Evolutionary conservation across 1,284 basidiomycete species (phyloP), one percentile per base, ranked within the genome.

Genomic region (Ustilago curta): DNA sequence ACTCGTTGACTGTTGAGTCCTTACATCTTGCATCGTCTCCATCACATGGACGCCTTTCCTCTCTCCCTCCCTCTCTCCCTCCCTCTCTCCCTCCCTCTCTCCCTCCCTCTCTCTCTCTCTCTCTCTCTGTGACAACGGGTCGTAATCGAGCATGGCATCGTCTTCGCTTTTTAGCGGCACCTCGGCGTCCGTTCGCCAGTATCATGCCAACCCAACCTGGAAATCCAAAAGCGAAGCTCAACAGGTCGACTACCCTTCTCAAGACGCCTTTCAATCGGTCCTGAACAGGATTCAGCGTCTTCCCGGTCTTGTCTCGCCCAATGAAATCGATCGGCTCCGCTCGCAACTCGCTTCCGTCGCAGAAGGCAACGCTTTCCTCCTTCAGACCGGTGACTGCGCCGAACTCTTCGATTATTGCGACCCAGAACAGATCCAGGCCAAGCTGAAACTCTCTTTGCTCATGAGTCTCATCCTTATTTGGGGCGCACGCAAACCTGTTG

Each of bases 361-460:
- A 8, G 77, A 79, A 18, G 82, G 82, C 25, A 70, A 79, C 81
- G 94, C 94, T 0, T 99, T 99, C 86, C 88, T 99, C 31, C 89
- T 99, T 0, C 96, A 99, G 77, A 95, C 95, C 2, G 97, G 96
- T 11, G 97, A 99, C 84, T 99, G 95, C 80, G 96, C 95, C 23
- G 95, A 87, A 76, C 80, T 86, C 8, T 87, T 87, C 59, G 81
- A 84, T 51, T 86, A 86, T 58, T 87, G 86, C 80, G 82, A 96
- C 85, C 94, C 93, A 0, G 91, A 94, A 86, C 95, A 95, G 69
- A 95, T 99, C 76, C 91, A 95, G 53, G 91, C 92, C 58, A 97
- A 97, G 85, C 91, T 99, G 59, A 95, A 95, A 6, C 89, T 99
- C 25, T 93, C 97, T 76, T 88, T 99, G 8, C 93, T 95, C 14